These are phyloP conservation scores for Serpula lacrymans DNA, from an alignment of 768 basidiomycete species.

Conservation along the genomic window DNA sequence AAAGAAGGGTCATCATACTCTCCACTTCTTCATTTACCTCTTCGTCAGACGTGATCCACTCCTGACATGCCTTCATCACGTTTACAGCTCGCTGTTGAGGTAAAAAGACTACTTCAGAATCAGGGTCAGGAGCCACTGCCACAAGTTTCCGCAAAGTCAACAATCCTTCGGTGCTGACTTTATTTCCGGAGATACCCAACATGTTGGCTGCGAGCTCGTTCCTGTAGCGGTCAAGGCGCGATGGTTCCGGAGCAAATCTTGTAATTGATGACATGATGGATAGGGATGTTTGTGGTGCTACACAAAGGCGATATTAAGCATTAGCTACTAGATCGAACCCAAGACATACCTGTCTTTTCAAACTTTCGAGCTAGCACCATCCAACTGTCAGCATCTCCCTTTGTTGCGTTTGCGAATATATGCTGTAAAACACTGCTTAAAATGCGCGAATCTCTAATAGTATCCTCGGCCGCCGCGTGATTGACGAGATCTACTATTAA, in stretches of 20 bases:
- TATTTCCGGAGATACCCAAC: slow-evolving; percentile 57
- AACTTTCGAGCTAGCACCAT: slow-evolving; percentile 61
- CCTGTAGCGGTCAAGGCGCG: slow-evolving; percentile 72
- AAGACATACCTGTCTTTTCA: slow-evolving; percentile 55
- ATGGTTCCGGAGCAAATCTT: slow-evolving; percentile 61
- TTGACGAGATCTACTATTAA: slow-evolving; percentile 33
- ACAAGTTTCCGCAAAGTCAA: slow-evolving; percentile 63
- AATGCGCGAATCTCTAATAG: slow-evolving; percentile 53
- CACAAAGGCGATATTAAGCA: not conserved
- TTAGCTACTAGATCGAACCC: not conserved
- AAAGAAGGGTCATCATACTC: slow-evolving; percentile 69
- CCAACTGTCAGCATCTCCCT: slow-evolving; percentile 75
- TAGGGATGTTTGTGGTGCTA: slow-evolving; percentile 71
- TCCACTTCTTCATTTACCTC: slow-evolving; percentile 78
- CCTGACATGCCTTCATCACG: slow-evolving; percentile 76
- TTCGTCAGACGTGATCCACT: slow-evolving; percentile 70
- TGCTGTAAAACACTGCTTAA: slow-evolving; percentile 60
- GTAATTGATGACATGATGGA: slow-evolving; percentile 63
- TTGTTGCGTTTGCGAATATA: slow-evolving; percentile 54
- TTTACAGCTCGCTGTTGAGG: slow-evolving; percentile 85
- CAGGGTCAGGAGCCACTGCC: slow-evolving; percentile 70
- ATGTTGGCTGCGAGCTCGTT: slow-evolving; percentile 88
- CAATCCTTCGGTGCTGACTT: slow-evolving; percentile 70
- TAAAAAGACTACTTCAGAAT: slow-evolving; percentile 80
- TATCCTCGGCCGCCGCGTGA: slow-evolving; percentile 36